Conservation (phyloP, 768 basidiomycete species). For the Clitopilus hobsonii region DNA sequence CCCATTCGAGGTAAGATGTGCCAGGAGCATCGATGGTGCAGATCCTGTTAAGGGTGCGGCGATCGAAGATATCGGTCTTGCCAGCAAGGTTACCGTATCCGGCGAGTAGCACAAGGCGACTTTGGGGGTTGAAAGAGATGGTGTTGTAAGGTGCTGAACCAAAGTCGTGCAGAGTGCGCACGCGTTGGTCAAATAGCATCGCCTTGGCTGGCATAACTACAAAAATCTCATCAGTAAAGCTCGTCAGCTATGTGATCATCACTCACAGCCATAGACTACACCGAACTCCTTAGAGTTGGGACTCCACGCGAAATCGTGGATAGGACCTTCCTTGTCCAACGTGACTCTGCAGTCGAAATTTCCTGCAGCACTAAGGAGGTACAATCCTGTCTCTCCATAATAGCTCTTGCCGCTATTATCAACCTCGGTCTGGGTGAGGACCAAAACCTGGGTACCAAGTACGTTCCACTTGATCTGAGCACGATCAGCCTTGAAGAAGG, state of each 20-base stretch:
- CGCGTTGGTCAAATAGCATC: slow-evolving; percentile 87
- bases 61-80: slow-evolving; percentile 88
- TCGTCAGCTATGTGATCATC: too few species aligned
- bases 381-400: slow-evolving; percentile 96
- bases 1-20: slow-evolving; percentile 94
- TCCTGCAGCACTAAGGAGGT: slow-evolving; percentile 86
- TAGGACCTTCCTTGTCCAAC: slow-evolving; percentile 94
- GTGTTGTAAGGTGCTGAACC: slow-evolving; percentile 88
- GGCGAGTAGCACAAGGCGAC: slow-evolving; percentile 80
- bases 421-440: slow-evolving; percentile 94
- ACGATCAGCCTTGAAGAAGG: slow-evolving; percentile 94
- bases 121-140: slow-evolving; percentile 92
- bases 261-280: slow-evolving; percentile 94
- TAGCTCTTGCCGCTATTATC: slow-evolving; percentile 97
- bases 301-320: slow-evolving; percentile 95
- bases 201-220: slow-evolving; percentile 94
- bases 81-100: slow-evolving; percentile 98
- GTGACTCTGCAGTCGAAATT: slow-evolving; percentile 89
- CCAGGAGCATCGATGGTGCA: slow-evolving; percentile 88
- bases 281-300: slow-evolving; percentile 96
- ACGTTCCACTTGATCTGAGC: slow-evolving; percentile 95
- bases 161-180: slow-evolving; percentile 85
- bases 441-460: slow-evolving; percentile 85
- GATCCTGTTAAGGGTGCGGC: slow-evolving; percentile 74
- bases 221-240: too few species aligned